Percentiles rank a stretch among this genome's conserved stretches.
These are phyloP conservation scores for Alternaria tenuissima DNA, from an alignment of 2,329 filamentous ascomycete genomes.

Conservation along the genomic window DNA sequence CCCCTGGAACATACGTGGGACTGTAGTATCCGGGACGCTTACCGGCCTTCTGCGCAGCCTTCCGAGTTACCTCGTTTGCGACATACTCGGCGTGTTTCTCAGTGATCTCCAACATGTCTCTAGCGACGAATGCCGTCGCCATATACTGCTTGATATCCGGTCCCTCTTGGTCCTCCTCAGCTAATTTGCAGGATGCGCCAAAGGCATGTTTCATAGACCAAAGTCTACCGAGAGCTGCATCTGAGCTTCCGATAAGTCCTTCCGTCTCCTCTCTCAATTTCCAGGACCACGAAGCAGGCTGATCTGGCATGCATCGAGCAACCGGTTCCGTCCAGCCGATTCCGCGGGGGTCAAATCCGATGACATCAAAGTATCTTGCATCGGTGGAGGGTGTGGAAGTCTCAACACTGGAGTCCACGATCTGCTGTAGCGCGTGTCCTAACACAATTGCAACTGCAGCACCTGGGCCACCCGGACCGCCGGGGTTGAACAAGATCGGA, in stretches of 20 bases:
- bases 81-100: conserved; percentile 54
- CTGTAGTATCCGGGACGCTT: neutral
- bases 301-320: conserved; percentile 47
- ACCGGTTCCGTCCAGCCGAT: conserved; percentile 48
- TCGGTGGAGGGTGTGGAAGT: conserved; percentile 19
- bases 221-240: conserved; percentile 53
- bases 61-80: conserved; percentile 15
- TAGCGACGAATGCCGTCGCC: conserved; percentile 57
- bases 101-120: conserved; percentile 60
- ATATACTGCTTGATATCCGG: conserved; percentile 54
- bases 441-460: conserved; percentile 37
- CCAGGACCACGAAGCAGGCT: conserved; percentile 47
- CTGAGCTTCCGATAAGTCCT: conserved; percentile 52
- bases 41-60: conserved; percentile 1
- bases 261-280: conserved; percentile 46
- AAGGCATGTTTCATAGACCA: conserved; percentile 54
- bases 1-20: conserved; percentile 16
- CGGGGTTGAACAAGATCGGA: conserved; percentile 55
- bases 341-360: conserved; percentile 57
- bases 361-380: conserved; percentile 53
- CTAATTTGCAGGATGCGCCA: conserved; percentile 39
- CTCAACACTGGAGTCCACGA: conserved; percentile 38
- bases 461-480: conserved; percentile 56
- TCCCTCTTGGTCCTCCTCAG: conserved; percentile 34
- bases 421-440: conserved; percentile 36